phyloP scores from a whole-genome alignment of 2,329 filamentous ascomycete genomes.

The Penicillium sp. region DNA sequence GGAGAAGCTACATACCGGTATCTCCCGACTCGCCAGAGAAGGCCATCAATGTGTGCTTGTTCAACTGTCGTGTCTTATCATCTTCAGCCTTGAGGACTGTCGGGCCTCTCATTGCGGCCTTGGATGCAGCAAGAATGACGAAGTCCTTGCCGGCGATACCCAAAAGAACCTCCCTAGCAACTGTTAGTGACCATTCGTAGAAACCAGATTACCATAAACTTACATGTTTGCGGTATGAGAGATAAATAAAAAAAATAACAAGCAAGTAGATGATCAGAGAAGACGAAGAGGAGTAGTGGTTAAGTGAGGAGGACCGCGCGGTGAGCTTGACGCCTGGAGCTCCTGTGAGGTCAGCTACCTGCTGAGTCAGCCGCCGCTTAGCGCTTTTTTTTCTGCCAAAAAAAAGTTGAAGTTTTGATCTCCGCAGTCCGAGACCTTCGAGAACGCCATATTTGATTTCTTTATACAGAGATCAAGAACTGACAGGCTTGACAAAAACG shows the following conservation, averaged over 20 bases:
- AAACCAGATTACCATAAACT: constrained; percentile 4
- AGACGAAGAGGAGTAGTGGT: constrained; percentile 24
- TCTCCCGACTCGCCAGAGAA: constrained; percentile 96
- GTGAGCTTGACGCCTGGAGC: constrained; percentile 46
- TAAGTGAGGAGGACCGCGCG: constrained; percentile 36
- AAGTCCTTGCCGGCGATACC: constrained; percentile 99
- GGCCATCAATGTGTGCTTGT: constrained; percentile 91
- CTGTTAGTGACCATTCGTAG: constrained; percentile 21
- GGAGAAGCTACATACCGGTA: constrained; percentile 62
- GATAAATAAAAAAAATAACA: constrained; percentile 16
- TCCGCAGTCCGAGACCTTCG: constrained; percentile 16
- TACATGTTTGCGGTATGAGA: constrained; percentile 31
- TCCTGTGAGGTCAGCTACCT: constrained; percentile 33
- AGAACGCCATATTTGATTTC: constrained; percentile 13
- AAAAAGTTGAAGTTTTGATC: constrained; percentile 34
- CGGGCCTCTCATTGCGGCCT: constrained; percentile 96
- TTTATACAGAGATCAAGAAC: constrained; percentile 10
- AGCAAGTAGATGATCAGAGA: constrained; percentile 22
- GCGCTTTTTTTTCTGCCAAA: constrained; percentile 36
- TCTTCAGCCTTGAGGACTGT: constrained; percentile 93
- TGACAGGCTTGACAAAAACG: constrained; percentile 5
- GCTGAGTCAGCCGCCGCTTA: constrained; percentile 39
- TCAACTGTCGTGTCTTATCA: constrained; percentile 92
- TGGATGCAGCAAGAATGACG: constrained; percentile 94
- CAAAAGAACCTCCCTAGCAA: constrained; percentile 86